phyloP scores from a whole-genome alignment of 2,329 filamentous ascomycete genomes.

The Arthrocladium fulminans region DNA sequence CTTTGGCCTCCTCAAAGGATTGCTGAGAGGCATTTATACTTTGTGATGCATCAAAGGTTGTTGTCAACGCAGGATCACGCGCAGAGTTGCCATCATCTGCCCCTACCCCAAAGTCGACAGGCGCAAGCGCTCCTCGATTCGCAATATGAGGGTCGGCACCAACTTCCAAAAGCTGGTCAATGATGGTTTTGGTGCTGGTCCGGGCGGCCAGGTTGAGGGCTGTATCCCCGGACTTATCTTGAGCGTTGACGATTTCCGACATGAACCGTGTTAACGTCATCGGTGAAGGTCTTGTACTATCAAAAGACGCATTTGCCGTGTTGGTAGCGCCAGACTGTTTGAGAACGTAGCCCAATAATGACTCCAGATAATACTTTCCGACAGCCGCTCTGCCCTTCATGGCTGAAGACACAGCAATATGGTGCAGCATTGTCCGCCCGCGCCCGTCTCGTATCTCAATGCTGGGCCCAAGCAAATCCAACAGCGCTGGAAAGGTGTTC shows the following conservation, averaged over 20 bases:
- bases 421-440: conserved; percentile 85
- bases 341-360: conserved; percentile 86
- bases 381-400: conserved; percentile 88
- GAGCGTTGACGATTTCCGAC: conserved; percentile 91
- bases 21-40: conserved; percentile 30
- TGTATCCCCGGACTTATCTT: conserved; percentile 89
- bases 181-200: conserved; percentile 88
- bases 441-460: conserved; percentile 86
- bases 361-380: conserved; percentile 92
- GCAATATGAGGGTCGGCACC: conserved; percentile 87
- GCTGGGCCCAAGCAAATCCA: conserved; percentile 79
- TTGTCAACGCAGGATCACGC: conserved; percentile 33
- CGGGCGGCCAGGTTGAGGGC: conserved; percentile 87
- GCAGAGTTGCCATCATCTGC: conserved; percentile 46
- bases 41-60: conserved; percentile 34
- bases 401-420: conserved; percentile 91
- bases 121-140: conserved; percentile 79
- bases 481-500: conserved; percentile 76
- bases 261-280: conserved; percentile 91
- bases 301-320: conserved; percentile 36
- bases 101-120: conserved; percentile 86
- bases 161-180: conserved; percentile 91
- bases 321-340: conserved; percentile 61
- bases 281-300: conserved; percentile 29
- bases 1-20: conserved; percentile 37